Conservation (phyloP, 768 basidiomycete genomes). For the Tylopilus felleus region DNA sequence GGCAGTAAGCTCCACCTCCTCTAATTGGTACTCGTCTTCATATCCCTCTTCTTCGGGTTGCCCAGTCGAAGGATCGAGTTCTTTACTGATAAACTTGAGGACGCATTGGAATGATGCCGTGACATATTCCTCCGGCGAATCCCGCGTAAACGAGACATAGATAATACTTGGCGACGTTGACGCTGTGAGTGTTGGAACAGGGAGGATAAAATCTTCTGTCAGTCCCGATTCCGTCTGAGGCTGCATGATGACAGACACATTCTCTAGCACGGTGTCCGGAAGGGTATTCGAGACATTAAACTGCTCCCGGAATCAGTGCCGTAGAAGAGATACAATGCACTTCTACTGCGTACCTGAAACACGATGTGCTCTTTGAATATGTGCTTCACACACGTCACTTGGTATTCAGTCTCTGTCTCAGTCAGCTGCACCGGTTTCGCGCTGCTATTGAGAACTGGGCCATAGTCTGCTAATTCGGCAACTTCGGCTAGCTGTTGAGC, state of each 20-base stretch:
- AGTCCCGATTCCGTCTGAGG: constrained; percentile 70
- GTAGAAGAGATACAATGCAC: neutral
- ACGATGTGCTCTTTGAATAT: constrained; percentile 94
- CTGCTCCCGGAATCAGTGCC: constrained; percentile 39
- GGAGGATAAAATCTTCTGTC: constrained; percentile 94
- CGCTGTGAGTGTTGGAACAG: constrained; percentile 64
- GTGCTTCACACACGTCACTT: constrained; percentile 95
- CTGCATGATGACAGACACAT: constrained; percentile 92
- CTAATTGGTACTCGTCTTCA: constrained; percentile 96
- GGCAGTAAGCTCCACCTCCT: constrained; percentile 91
- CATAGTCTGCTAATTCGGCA: constrained; percentile 82
- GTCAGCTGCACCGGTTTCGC: constrained; percentile 78
- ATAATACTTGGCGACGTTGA: constrained; percentile 77
- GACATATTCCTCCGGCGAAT: constrained; percentile 70
- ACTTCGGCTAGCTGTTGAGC: constrained; percentile 81
- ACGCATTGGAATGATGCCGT: constrained; percentile 85
- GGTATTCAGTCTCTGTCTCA: constrained; percentile 97
- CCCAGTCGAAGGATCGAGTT: constrained; percentile 92
- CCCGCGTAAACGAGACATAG: constrained; percentile 92
- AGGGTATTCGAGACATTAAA: constrained; percentile 98
- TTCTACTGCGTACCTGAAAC: constrained; percentile 71
- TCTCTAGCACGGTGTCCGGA: constrained; percentile 91
- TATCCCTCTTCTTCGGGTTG: constrained; percentile 99
- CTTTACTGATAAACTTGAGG: constrained; percentile 95
- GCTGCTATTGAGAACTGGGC: constrained; percentile 84